Base-by-base conservation (phyloP, 108 stramenopile species). In the Cylindrotheca closterium region DNA sequence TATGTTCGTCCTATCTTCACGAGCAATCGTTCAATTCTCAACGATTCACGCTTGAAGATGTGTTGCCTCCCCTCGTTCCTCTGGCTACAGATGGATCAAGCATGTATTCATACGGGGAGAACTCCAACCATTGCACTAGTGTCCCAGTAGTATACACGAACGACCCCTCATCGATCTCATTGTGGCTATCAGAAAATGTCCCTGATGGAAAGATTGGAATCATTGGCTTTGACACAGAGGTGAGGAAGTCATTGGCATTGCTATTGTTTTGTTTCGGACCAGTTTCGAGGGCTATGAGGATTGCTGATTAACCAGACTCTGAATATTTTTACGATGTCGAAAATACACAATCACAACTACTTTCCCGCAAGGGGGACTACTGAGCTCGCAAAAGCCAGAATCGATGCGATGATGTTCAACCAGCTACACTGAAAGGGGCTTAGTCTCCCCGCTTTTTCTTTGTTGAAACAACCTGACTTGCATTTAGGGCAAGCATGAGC, bases 81-180 rank as follows among this genome's bases (percentile, higher is more conserved):
- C 31, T 21, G 27, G 25, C 10, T 12, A 27, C 60, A 24, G 22
- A 34, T 5, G 30, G 23, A 28, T 48, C 61, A 26, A 49, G 37
- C 34, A 58, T 34, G 4, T 42, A 22, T 28, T 37, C 58, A 2
- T n/a, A 37, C 3, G 18, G 23, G 31, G 8, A 42, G 7, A 15
- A 10, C 19, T 4, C 4, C 12, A 17, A 42, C 4, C 30, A 33
- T 17, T 33, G 49, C 63, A 32, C 21, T 26, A 55, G 55, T 47
- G 28, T 88, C 17, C 77, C 79, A 2, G 80, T 88, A 4, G 30
- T 70, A 23, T 83, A 83, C 42, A 88, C 87, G 2, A 88, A 81
- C 45, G 67, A 82, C 53, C 74, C 82, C 4, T 31, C 46, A 25
- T 58, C 65, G 1, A 70, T 88, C 34, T 68, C 69, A 19, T 31